These are phyloP conservation scores for Fusarium oxysporum DNA, from an alignment of 2,329 filamentous ascomycete species.

Conservation along the genomic window DNA sequence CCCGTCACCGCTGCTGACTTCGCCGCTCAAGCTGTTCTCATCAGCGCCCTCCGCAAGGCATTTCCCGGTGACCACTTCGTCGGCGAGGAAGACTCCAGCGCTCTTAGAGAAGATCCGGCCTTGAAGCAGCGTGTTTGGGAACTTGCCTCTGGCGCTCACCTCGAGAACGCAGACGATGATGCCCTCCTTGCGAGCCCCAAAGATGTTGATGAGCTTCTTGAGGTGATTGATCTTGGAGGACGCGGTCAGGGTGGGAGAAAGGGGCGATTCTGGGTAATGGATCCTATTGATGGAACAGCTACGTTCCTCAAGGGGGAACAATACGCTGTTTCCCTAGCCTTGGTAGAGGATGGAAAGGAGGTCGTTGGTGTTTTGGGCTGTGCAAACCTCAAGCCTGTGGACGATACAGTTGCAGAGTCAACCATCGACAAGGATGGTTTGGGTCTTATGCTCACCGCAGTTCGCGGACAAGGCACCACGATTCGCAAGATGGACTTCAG, in stretches of 20 bases:
- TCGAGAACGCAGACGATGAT: constrained; percentile 21
- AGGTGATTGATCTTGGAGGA: constrained; percentile 70
- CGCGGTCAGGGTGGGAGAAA: constrained; percentile 51
- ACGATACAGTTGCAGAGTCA: constrained; percentile 52
- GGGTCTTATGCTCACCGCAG: constrained; percentile 53
- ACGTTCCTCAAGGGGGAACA: constrained; percentile 71
- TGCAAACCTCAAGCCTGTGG: constrained; percentile 63
- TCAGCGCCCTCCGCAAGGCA: constrained; percentile 62
- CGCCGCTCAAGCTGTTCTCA: constrained; percentile 71
- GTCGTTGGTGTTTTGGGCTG: constrained; percentile 70
- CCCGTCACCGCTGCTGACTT: constrained; percentile 75
- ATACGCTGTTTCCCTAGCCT: constrained; percentile 70
- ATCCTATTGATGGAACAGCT: constrained; percentile 73
- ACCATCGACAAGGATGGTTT: constrained; percentile 49
- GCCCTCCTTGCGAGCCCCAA: constrained; percentile 52
- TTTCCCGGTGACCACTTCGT: constrained; percentile 70
- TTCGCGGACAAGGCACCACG: constrained; percentile 48
- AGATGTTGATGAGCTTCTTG: constrained; percentile 66
- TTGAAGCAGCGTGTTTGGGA: constrained; percentile 67
- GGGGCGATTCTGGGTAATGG: constrained; percentile 69
- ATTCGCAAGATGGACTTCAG: constrained; percentile 43
- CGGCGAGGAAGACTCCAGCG: constrained; percentile 69
- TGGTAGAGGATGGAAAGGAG: constrained; percentile 68
- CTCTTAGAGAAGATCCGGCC: constrained; percentile 59
- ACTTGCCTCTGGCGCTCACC: constrained; percentile 54